Conservation (phyloP, 2,329 filamentous ascomycete genomes). For the Lecanosticta acicola region DNA sequence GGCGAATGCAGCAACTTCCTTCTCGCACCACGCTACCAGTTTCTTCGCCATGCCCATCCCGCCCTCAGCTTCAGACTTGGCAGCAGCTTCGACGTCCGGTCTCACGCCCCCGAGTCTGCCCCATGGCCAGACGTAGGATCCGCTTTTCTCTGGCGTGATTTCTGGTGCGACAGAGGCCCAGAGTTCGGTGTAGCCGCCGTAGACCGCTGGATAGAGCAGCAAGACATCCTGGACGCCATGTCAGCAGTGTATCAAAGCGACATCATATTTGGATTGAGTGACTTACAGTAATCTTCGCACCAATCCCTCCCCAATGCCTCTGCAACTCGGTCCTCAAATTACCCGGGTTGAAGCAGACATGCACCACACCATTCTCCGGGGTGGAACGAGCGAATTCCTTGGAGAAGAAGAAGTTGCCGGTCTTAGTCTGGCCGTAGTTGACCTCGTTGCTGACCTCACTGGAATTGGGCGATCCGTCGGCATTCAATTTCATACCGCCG, state of each 20-base stretch:
- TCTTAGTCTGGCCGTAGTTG: constrained; percentile 29
- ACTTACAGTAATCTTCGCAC: constrained; percentile 6
- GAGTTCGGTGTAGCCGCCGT: constrained; percentile 33
- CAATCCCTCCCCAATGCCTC: constrained; percentile 19
- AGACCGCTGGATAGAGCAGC: constrained; percentile 23
- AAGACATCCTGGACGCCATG: no score
- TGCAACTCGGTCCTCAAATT: constrained; percentile 29
- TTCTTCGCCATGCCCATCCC: background rate
- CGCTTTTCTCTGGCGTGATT: constrained; percentile 2
- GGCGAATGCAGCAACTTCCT: background rate
- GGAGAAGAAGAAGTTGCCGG: constrained; percentile 25
- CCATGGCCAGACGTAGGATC: constrained; percentile 4
- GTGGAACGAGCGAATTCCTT: constrained; percentile 12
- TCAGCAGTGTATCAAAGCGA: no score
- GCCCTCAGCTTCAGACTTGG: background rate
- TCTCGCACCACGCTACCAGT: background rate
- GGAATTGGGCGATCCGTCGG: constrained; percentile 10
- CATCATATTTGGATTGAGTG: no score
- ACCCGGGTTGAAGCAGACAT: constrained; percentile 29
- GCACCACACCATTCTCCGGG: constrained; percentile 20
- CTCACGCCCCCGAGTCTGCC: constrained; percentile 1
- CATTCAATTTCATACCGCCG: constrained; percentile 18
- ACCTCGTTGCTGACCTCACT: constrained; percentile 7
- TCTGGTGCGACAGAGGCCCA: constrained; percentile 14
- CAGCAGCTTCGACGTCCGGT: background rate